Evolutionary conservation across 176 grass and related monocot species (phyloP).

Genomic region (Thalia dealbata): DNA sequence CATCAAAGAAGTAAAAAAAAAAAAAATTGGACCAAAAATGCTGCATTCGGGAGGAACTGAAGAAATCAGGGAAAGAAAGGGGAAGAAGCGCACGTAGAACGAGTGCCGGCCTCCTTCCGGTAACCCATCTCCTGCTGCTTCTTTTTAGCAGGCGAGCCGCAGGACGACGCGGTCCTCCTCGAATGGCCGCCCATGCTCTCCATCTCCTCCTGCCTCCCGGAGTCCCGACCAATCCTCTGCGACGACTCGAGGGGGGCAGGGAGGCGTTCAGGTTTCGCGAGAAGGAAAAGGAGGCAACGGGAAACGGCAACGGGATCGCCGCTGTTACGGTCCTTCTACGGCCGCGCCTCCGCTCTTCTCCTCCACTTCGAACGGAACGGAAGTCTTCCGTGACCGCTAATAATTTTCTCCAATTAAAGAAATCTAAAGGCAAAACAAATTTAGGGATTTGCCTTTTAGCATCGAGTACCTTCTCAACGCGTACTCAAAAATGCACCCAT

Average conservation of each 20-base stretch:
- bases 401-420: neutral
- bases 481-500: too few species aligned
- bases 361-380: neutral
- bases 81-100: conserved; percentile 21
- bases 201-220: neutral
- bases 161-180: conserved; percentile 21
- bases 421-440: neutral
- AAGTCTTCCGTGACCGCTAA: neutral
- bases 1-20: neutral
- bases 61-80: neutral
- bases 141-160: conserved; percentile 14
- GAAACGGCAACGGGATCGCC: too few species aligned
- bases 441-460: neutral
- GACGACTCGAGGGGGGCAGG: neutral
- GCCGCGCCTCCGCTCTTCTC: neutral
- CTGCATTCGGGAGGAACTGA: neutral
- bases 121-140: neutral
- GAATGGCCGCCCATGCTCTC: neutral
- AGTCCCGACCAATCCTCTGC: neutral
- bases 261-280: neutral
- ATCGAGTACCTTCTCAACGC: too few species aligned
- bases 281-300: neutral
- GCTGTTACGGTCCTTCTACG: neutral
- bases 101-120: conserved; percentile 18
- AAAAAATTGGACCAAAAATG: neutral